phyloP scores from a whole-genome alignment of 202 grass and related monocot species.

The Saccharum hybrid region DNA sequence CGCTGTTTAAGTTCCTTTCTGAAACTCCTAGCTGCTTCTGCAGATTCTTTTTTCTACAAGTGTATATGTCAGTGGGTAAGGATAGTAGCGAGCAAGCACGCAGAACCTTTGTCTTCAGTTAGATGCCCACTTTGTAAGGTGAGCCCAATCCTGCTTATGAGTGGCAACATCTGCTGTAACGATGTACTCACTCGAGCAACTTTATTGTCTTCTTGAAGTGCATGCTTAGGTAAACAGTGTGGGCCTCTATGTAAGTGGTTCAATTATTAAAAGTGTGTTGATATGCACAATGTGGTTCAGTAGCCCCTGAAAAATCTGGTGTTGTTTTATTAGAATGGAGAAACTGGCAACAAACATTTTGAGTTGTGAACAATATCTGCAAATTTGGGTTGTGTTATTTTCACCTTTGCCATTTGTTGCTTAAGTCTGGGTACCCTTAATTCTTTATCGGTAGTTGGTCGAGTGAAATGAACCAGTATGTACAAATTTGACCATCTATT shows the following conservation, averaged over 20 bases:
- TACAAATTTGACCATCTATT: neutral
- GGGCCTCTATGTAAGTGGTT: neutral
- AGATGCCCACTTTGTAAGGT: constrained; percentile 96
- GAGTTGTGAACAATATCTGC: neutral
- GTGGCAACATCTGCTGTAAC: neutral
- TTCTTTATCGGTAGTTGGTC: neutral
- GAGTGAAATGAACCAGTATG: neutral
- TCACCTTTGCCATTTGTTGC: constrained; percentile 23
- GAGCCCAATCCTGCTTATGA: neutral
- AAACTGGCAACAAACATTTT: neutral
- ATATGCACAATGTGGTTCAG: neutral
- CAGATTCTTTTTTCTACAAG: constrained; percentile 87
- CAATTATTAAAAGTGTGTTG: neutral
- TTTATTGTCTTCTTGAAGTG: neutral
- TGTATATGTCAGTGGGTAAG: constrained; percentile 81
- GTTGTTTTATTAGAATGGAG: neutral
- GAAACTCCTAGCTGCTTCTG: constrained; percentile 24
- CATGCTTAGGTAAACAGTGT: neutral
- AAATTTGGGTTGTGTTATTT: neutral
- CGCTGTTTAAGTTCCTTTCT: constrained; percentile 18
- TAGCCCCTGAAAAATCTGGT: neutral
- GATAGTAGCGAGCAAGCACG: constrained; percentile 61
- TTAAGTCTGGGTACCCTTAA: neutral
- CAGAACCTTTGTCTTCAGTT: constrained; percentile 61
- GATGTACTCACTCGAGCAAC: neutral